Conservation (phyloP, 352 stramenopile genomes). For the Phytopythium chamaehyphon region DNA sequence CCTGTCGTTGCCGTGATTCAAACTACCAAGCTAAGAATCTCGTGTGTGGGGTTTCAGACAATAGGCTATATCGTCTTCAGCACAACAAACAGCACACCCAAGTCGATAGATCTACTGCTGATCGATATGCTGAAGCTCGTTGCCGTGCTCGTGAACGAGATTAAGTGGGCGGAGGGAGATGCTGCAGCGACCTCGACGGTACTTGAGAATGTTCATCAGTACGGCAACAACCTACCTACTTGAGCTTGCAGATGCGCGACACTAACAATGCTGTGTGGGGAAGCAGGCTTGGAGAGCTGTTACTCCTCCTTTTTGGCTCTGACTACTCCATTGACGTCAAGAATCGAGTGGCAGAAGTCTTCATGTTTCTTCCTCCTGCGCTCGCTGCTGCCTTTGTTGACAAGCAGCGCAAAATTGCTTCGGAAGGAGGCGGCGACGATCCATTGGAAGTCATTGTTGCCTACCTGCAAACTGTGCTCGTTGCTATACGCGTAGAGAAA, state of each 20-base stretch:
- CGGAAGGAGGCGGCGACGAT: background rate
- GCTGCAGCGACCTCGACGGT: slow-evolving; percentile 21
- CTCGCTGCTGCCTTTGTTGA: slow-evolving; percentile 44
- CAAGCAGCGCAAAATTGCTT: slow-evolving; percentile 16
- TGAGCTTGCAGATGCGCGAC: background rate
- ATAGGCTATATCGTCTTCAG: slow-evolving; percentile 31
- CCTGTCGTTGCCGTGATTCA: background rate
- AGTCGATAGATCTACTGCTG: slow-evolving; percentile 10
- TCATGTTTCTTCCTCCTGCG: slow-evolving; percentile 48
- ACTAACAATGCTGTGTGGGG: background rate
- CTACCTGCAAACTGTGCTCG: slow-evolving; percentile 52
- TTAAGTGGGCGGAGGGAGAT: slow-evolving; percentile 38
- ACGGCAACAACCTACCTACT: background rate
- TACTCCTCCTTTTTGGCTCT: slow-evolving; percentile 35
- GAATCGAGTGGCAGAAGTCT: slow-evolving; percentile 59
- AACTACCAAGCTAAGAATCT: too few relatives aligned
- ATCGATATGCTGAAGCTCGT: slow-evolving; percentile 60
- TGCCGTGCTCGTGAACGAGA: slow-evolving; percentile 49
- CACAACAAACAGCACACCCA: slow-evolving; percentile 9
- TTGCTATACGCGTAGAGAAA: slow-evolving; percentile 58
- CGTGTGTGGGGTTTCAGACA: slow-evolving; percentile 22
- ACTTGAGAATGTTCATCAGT: slow-evolving; percentile 23
- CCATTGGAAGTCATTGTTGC: slow-evolving; percentile 27
- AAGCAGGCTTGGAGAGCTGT: slow-evolving; percentile 32
- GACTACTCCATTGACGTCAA: slow-evolving; percentile 42